Evolutionary conservation across 371 early-diverging fungal genomes (phyloP).

Genomic region (Globomyces sp.): DNA sequence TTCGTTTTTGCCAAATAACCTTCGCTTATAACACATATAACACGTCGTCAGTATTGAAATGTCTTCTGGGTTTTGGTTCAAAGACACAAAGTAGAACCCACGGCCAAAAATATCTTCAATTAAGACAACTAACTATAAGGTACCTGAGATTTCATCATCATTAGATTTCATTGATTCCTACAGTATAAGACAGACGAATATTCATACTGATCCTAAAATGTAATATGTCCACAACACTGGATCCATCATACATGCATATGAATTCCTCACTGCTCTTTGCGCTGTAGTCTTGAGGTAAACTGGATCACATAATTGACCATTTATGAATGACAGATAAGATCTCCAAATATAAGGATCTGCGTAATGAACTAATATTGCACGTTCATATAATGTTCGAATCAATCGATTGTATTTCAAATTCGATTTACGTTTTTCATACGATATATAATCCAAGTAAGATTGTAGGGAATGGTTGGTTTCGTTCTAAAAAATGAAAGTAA

Average conservation of each 20-base stretch:
- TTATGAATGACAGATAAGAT: slow-evolving; percentile 59
- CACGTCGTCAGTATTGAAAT: no score
- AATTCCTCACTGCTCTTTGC: slow-evolving; percentile 44
- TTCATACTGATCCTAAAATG: neutral
- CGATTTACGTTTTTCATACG: slow-evolving; percentile 33
- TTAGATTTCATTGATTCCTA: no score
- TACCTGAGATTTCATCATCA: no score
- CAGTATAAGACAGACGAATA: no score
- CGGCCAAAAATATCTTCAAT: no score
- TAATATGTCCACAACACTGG: slow-evolving; percentile 33
- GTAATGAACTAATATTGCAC: slow-evolving; percentile 58
- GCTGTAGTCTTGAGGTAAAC: slow-evolving; percentile 29
- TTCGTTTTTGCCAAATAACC: no score
- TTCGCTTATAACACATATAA: no score
- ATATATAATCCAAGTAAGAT: slow-evolving; percentile 54
- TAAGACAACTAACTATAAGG: no score
- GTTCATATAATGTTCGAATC: slow-evolving; percentile 57
- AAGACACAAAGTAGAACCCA: no score
- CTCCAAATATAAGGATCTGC: slow-evolving; percentile 65
- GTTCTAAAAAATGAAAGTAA: no score
- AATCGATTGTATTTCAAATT: slow-evolving; percentile 21
- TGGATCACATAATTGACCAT: slow-evolving; percentile 1
- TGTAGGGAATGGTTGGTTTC: neutral
- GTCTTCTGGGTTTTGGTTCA: no score
- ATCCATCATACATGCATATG: slow-evolving; percentile 33